Percentiles rank a stretch among this genome's conserved stretches.
phyloP scores from a whole-genome alignment of 106 monocot genomes.

The Phalaenopsis aphrodite region DNA sequence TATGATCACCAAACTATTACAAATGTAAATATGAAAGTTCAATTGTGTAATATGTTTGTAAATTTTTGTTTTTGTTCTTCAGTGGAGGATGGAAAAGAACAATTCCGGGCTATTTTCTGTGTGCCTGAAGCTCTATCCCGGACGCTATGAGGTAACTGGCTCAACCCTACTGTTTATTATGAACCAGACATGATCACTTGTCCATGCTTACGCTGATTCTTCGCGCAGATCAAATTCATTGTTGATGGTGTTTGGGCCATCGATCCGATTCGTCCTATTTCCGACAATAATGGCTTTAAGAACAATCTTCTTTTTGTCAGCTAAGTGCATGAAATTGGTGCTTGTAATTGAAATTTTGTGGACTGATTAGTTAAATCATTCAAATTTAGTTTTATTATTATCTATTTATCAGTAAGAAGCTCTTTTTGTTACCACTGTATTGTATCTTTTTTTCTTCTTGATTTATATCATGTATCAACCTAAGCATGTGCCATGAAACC shows the following conservation, averaged over 20 bases:
- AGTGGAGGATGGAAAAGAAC: conserved; percentile 85
- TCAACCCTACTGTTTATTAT: background rate
- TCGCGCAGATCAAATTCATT: conserved; percentile 81
- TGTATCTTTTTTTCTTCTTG: no score
- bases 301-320: conserved; percentile 62
- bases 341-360: no score
- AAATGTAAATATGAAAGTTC: no score
- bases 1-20: no score
- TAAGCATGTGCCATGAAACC: no score
- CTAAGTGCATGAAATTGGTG: conserved; percentile 2
- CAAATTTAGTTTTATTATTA: no score
- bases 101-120: conserved; percentile 49
- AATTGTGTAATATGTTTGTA: no score
- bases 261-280: conserved; percentile 61
- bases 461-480: no score
- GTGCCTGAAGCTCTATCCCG: conserved; percentile 74
- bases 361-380: no score
- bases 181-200: background rate
- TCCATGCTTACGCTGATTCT: background rate
- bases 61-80: background rate
- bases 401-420: no score
- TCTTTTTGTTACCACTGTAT: no score
- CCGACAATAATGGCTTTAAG: conserved; percentile 45
- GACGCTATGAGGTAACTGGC: conserved; percentile 61
- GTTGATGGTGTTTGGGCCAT: conserved; percentile 84